Evolutionary conservation across 306 rosid genomes (phyloP).

Genomic region (Acacia acuminata): DNA sequence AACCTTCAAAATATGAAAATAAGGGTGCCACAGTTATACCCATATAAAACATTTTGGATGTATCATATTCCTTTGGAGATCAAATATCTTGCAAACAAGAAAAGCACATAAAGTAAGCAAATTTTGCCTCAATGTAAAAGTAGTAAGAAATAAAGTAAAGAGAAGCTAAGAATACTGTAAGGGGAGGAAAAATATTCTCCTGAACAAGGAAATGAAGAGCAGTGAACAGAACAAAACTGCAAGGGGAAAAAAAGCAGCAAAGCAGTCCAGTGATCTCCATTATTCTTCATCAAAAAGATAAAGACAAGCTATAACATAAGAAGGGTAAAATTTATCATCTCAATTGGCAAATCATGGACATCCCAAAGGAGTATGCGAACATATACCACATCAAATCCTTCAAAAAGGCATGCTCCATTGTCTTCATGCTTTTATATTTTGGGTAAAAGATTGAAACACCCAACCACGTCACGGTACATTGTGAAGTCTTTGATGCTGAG

Average conservation of each 20-base stretch:
- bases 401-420: background rate
- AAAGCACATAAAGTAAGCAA: background rate
- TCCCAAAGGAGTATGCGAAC: background rate
- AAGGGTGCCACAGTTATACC: background rate
- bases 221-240: background rate
- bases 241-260: background rate
- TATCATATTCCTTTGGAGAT: background rate
- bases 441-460: background rate
- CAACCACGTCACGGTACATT: background rate
- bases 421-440: background rate
- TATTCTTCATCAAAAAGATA: background rate
- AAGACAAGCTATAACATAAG: background rate
- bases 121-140: background rate
- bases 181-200: background rate
- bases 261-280: background rate
- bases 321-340: background rate
- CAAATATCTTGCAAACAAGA: background rate
- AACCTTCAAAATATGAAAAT: background rate
- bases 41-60: background rate
- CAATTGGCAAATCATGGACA: background rate
- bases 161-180: background rate
- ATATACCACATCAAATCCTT: background rate
- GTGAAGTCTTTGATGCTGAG: background rate
- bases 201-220: background rate
- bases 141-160: background rate